A percentile compares a stretch with the other conserved stretches of the same genome.
Evolutionary conservation across 2,329 filamentous ascomycete species (phyloP).

Genomic region (Diaporthe sp.): DNA sequence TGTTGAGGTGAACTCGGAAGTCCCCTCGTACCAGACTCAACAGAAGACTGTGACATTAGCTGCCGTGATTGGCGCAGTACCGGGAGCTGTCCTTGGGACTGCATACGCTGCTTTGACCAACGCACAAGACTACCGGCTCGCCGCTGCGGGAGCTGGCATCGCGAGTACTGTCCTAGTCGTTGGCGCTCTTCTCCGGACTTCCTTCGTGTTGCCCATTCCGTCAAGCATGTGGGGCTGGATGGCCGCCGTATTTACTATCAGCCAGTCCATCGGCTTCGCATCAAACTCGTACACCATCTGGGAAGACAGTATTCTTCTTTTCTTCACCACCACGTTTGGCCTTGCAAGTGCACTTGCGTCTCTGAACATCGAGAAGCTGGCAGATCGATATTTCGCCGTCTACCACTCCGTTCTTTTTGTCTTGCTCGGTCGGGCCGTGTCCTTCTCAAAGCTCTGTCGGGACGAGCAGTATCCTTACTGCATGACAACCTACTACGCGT

Average conservation of each 20-base stretch:
- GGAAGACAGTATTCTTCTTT: slow-evolving; percentile 95
- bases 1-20: slow-evolving; percentile 47
- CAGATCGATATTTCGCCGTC: slow-evolving; percentile 81
- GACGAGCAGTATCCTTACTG: slow-evolving; percentile 99
- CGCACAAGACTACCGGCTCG: slow-evolving; percentile 58
- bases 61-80: slow-evolving; percentile 53
- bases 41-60: slow-evolving; percentile 56
- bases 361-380: slow-evolving; percentile 75
- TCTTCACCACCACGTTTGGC: slow-evolving; percentile 92
- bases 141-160: slow-evolving; percentile 58
- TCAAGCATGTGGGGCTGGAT: slow-evolving; percentile 91
- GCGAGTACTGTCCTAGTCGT: slow-evolving; percentile 59
- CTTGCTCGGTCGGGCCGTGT: slow-evolving; percentile 82
- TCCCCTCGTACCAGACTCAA: slow-evolving; percentile 53
- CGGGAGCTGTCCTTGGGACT: slow-evolving; percentile 52
- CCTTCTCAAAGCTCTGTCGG: slow-evolving; percentile 91
- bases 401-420: slow-evolving; percentile 91
- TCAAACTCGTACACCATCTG: slow-evolving; percentile 99
- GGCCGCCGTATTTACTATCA: slow-evolving; percentile 83
- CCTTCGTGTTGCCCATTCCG: slow-evolving; percentile 71
- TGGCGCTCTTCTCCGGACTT: slow-evolving; percentile 57
- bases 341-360: slow-evolving; percentile 81
- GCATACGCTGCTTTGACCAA: slow-evolving; percentile 51
- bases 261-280: slow-evolving; percentile 93
- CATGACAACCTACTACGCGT: slow-evolving; percentile 95